A percentile compares a stretch with the other conserved stretches of the same genome.
Conservation (phyloP, 345 rosid species). For the Rhodamnia rubescens region DNA sequence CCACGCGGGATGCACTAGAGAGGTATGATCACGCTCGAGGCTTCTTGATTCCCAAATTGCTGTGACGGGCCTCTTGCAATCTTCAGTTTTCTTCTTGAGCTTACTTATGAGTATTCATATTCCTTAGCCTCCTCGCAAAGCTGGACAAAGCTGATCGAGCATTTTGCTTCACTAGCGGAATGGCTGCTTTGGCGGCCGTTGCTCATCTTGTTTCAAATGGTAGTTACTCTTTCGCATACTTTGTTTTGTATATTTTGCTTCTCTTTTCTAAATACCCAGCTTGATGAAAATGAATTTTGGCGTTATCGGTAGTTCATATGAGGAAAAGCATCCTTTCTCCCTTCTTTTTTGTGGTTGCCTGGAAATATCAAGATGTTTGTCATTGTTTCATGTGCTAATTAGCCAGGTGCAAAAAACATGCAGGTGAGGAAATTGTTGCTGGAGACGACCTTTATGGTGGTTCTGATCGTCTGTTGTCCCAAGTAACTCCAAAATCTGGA, state of each 20-base stretch:
- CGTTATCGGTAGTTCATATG: neutral
- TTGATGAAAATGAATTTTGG: neutral
- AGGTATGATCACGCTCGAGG: conserved; percentile 22
- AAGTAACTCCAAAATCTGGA: conserved; percentile 69
- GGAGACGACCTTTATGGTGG: conserved; percentile 96
- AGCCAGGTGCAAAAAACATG: neutral
- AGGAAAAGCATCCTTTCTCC: neutral
- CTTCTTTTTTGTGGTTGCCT: neutral
- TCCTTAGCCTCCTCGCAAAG: conserved; percentile 71
- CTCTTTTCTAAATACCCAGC: neutral
- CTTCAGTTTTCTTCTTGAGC: neutral
- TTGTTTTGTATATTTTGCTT: neutral
- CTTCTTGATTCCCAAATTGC: neutral
- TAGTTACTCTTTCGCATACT: conserved; percentile 4
- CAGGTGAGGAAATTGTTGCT: conserved; percentile 87
- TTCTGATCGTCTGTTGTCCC: conserved; percentile 82
- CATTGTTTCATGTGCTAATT: neutral
- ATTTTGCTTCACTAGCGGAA: conserved; percentile 94
- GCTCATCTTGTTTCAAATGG: conserved; percentile 64
- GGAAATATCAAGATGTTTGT: neutral
- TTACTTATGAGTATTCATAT: neutral
- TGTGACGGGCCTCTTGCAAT: neutral
- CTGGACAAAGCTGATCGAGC: conserved; percentile 94
- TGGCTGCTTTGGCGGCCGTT: conserved; percentile 94
- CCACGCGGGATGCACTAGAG: conserved; percentile 81